Percentiles rank a stretch among this genome's conserved stretches.
Conservation (phyloP, 495 filamentous ascomycete genomes). For the Aspergillus bertholletiae region DNA sequence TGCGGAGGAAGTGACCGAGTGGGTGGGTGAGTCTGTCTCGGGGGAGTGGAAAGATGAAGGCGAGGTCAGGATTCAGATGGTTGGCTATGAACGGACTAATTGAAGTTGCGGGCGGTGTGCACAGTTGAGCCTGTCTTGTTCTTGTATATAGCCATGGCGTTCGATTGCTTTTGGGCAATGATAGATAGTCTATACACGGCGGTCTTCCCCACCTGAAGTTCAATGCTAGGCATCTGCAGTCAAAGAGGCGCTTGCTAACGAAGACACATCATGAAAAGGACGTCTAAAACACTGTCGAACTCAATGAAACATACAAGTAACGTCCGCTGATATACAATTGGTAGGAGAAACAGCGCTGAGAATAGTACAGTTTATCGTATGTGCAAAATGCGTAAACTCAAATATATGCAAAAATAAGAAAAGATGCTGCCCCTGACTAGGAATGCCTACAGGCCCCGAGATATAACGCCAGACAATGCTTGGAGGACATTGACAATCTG, state of each 20-base stretch:
- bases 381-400: neutral
- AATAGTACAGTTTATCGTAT: neutral
- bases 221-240: neutral
- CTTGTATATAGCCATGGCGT: neutral
- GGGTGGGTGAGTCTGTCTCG: slow-evolving; percentile 42
- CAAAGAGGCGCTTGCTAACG: neutral
- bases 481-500: neutral
- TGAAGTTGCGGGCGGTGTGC: slow-evolving; percentile 4
- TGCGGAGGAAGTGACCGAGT: slow-evolving; percentile 34
- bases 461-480: neutral
- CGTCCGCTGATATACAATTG: slow-evolving; percentile 9
- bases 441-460: neutral
- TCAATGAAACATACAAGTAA: neutral
- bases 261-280: neutral
- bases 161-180: neutral
- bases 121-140: neutral
- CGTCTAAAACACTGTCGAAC: neutral
- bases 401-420: neutral
- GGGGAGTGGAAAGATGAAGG: slow-evolving; percentile 39
- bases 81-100: slow-evolving; percentile 38
- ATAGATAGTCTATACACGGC: neutral
- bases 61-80: slow-evolving; percentile 41
- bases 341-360: neutral
- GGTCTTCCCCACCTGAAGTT: neutral
- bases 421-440: neutral